Evolutionary conservation across 164 flowering plant genomes (phyloP).

Genomic region (Macadamia integrifolia): DNA sequence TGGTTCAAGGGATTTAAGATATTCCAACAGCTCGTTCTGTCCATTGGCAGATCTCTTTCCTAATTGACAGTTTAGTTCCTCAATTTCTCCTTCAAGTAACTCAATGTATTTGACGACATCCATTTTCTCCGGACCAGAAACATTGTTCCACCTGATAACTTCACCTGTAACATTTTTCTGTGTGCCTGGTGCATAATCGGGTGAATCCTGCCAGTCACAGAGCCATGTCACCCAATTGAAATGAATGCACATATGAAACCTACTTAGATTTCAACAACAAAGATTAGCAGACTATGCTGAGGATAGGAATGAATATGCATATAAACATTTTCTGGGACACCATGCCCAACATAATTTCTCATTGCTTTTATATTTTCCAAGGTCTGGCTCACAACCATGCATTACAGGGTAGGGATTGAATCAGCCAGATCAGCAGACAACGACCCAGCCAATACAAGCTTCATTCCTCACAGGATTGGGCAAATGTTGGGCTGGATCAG

Average conservation of each 20-base stretch:
- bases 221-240: too few relatives aligned
- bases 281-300: not conserved
- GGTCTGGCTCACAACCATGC: too few relatives aligned
- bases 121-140: slow-evolving; percentile 85
- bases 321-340: too few relatives aligned
- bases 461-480: too few relatives aligned
- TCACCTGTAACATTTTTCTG: slow-evolving; percentile 96
- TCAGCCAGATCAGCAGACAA: too few relatives aligned
- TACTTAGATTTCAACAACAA: not conserved
- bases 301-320: too few relatives aligned
- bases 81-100: slow-evolving; percentile 92
- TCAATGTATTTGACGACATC: slow-evolving; percentile 92
- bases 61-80: slow-evolving; percentile 79
- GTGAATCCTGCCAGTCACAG: slow-evolving; percentile 45
- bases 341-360: not conserved
- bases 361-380: too few relatives aligned
- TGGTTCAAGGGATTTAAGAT: slow-evolving; percentile 89
- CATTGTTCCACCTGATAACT: slow-evolving; percentile 90
- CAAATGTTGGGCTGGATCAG: too few relatives aligned
- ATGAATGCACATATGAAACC: not conserved
- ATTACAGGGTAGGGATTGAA: too few relatives aligned
- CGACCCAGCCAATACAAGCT: too few relatives aligned
- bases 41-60: slow-evolving; percentile 67
- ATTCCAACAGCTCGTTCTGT: slow-evolving; percentile 81
- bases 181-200: slow-evolving; percentile 92